phyloP scores from a whole-genome alignment of 768 basidiomycete species.

The Trametes villosa region DNA sequence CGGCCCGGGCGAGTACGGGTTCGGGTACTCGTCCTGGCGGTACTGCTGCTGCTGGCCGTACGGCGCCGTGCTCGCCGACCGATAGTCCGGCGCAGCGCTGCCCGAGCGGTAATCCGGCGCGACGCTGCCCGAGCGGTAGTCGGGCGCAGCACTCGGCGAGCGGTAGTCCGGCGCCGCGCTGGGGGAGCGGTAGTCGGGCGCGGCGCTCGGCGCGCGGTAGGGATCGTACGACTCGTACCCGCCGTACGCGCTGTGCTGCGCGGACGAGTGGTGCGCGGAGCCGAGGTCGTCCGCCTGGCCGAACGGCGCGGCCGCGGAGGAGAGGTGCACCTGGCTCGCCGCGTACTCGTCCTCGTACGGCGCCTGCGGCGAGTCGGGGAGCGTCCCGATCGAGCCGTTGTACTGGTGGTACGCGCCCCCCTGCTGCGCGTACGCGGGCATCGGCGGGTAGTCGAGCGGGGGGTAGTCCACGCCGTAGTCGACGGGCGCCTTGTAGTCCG shows the following conservation, averaged over 20 bases:
- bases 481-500: slow-evolving; percentile 45
- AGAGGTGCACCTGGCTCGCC: slow-evolving; percentile 63
- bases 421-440: slow-evolving; percentile 73
- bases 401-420: slow-evolving; percentile 60
- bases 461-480: slow-evolving; percentile 45
- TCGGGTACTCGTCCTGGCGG: slow-evolving; percentile 16
- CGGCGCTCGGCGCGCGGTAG: slow-evolving; percentile 16
- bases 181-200: slow-evolving; percentile 22
- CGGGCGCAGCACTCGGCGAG: slow-evolving; percentile 10
- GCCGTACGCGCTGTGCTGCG: slow-evolving; percentile 19
- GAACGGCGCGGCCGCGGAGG: slow-evolving; percentile 62
- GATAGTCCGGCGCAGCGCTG: slow-evolving; percentile 3
- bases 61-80: slow-evolving; percentile 11
- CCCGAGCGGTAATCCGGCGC: slow-evolving; percentile 19
- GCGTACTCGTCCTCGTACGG: slow-evolving; percentile 72
- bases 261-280: slow-evolving; percentile 8
- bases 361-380: slow-evolving; percentile 56
- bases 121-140: slow-evolving; percentile 12
- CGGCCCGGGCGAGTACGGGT: slow-evolving; percentile 18
- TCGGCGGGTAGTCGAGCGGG: slow-evolving; percentile 58
- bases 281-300: slow-evolving; percentile 38
- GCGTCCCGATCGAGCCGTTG: slow-evolving; percentile 60
- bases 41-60: slow-evolving; percentile 16
- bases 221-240: slow-evolving; percentile 23
- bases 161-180: slow-evolving; percentile 18